Evolutionary conservation across 257 asterid species (phyloP).

Genomic region (Solanum rostratum): DNA sequence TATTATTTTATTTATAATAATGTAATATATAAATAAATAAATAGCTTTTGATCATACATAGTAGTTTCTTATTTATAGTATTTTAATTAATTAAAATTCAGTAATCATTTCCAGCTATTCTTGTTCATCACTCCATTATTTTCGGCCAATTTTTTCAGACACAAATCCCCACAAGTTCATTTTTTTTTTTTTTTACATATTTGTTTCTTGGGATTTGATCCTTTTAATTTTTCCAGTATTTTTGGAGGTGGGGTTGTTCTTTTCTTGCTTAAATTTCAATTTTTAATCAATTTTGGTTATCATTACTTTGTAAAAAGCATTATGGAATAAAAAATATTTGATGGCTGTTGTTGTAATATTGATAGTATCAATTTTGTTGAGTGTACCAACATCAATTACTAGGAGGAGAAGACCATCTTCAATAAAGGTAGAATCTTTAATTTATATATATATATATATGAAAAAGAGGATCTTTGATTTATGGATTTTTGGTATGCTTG

Average conservation of each 20-base stretch:
- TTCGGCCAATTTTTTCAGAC: not conserved
- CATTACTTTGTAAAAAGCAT: not conserved
- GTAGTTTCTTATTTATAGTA: not conserved
- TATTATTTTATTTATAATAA: not conserved
- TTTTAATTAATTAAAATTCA: not conserved
- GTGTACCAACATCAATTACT: not conserved
- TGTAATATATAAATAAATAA: not conserved
- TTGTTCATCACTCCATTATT: not conserved
- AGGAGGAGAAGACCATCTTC: not conserved
- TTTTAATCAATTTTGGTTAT: not conserved
- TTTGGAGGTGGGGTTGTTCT: conserved; percentile 8
- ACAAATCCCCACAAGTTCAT: not conserved
- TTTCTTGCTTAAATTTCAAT: not conserved
- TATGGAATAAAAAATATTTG: not conserved
- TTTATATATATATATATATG: not conserved
- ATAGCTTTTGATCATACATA: not conserved
- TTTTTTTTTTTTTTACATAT: not conserved
- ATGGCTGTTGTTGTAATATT: not conserved
- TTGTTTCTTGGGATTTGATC: not conserved
- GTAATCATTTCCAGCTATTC: not conserved
- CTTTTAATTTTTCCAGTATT: not conserved
- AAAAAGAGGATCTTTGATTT: not conserved
- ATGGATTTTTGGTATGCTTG: not conserved
- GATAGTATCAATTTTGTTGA: not conserved
- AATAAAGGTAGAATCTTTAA: not conserved